Conservation (phyloP, 208 protist genomes). For the Phytomonas sp. region DNA sequence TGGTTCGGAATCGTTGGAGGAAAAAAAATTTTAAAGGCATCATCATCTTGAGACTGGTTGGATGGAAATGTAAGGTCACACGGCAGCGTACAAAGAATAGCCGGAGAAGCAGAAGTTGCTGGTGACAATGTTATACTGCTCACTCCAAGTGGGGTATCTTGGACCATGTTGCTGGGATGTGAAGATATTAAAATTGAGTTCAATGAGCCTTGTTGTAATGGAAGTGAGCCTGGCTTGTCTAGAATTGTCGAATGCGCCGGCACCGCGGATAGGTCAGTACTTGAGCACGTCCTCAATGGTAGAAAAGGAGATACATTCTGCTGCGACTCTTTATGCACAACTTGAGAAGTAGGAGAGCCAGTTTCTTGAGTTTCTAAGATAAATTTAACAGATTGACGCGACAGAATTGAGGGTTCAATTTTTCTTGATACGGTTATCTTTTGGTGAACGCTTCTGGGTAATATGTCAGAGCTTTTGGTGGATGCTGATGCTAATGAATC, state of each 20-base stretch:
- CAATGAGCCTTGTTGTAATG: neutral
- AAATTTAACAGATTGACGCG: neutral
- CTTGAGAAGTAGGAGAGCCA: neutral
- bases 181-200: neutral
- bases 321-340: neutral
- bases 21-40: neutral
- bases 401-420: neutral
- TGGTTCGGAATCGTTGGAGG: neutral
- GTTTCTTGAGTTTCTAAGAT: neutral
- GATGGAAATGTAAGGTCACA: neutral
- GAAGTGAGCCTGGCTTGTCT: neutral
- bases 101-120: neutral
- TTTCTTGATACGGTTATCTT: neutral
- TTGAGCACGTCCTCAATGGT: neutral
- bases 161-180: neutral
- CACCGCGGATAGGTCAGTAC: neutral
- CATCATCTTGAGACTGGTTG: neutral
- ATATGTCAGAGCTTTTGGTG: neutral
- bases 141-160: neutral
- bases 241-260: neutral
- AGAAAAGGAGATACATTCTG: neutral
- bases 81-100: neutral
- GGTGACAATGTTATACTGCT: neutral
- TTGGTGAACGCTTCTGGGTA: neutral
- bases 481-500: neutral